Percentiles rank a stretch among this genome's conserved stretches.
Conservation (phyloP, 768 basidiomycete species). For the Suillus weaverae region DNA sequence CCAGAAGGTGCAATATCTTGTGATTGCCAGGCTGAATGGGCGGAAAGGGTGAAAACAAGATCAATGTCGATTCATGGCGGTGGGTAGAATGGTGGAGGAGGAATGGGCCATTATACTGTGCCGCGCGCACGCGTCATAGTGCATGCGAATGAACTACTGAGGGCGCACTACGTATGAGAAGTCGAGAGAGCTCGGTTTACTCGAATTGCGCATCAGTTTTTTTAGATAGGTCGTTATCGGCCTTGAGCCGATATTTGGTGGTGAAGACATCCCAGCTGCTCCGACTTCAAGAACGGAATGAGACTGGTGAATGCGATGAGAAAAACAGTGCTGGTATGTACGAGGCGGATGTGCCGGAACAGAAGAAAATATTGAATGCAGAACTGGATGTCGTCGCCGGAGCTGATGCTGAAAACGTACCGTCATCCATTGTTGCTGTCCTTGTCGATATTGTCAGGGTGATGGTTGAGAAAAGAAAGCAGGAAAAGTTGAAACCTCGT, state of each 20-base stretch:
- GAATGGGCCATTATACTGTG: conserved; percentile 10
- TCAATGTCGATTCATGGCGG: conserved; percentile 43
- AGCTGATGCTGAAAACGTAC: conserved; percentile 82
- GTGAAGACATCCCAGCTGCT: conserved; percentile 4
- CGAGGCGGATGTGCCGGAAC: conserved; percentile 34
- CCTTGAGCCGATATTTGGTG: conserved; percentile 30
- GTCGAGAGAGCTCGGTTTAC: conserved; percentile 12
- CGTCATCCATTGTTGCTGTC: conserved; percentile 57
- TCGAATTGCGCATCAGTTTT: conserved; percentile 7
- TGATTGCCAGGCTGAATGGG: conserved; percentile 74
- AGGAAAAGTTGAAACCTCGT: conserved; percentile 7
- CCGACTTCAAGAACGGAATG: conserved; percentile 1
- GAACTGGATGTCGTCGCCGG: conserved; percentile 59
- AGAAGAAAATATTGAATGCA: conserved; percentile 43
- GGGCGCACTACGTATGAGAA: conserved; percentile 14
- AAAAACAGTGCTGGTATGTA: conserved; percentile 33
- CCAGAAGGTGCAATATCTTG: conserved; percentile 78
- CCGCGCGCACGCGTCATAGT: conserved; percentile 16
- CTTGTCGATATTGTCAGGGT: conserved; percentile 26
- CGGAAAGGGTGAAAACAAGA: conserved; percentile 38
- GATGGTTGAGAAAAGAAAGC: conserved; percentile 21
- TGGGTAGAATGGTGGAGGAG: conserved; percentile 34
- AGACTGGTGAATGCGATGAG: conserved; percentile 10
- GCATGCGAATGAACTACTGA: conserved; percentile 7
- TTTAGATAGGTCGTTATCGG: conserved; percentile 14